A percentile compares a stretch with the other conserved stretches of the same genome.
phyloP scores from a whole-genome alignment of 306 rosid genomes.

The Ziziphus jujuba region DNA sequence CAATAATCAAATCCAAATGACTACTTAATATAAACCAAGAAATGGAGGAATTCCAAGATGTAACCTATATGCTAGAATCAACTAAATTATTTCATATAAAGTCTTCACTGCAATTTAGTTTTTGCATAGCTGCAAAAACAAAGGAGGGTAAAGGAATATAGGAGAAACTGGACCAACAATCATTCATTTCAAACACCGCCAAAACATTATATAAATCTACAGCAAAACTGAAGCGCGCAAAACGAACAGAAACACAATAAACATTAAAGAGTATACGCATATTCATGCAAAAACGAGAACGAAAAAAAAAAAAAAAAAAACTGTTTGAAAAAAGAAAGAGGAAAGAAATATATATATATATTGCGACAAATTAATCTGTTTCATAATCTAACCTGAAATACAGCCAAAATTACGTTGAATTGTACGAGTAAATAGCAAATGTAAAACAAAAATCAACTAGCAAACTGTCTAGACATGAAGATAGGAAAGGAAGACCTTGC shows the following conservation, averaged over 20 bases:
- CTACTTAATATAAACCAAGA: background rate
- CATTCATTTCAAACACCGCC: too few species aligned
- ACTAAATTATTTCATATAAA: background rate
- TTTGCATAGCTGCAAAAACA: too few species aligned
- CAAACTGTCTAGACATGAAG: background rate
- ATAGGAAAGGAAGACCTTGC: conserved; percentile 27
- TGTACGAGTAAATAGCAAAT: background rate
- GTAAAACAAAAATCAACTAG: background rate
- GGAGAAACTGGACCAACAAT: background rate
- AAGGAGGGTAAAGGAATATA: background rate
- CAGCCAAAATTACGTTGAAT: background rate
- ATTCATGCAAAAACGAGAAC: too few species aligned
- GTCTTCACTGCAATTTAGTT: background rate
- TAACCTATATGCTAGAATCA: background rate
- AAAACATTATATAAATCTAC: too few species aligned
- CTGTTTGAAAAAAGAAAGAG: background rate
- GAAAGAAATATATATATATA: background rate
- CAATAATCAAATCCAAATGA: conserved; percentile 17
- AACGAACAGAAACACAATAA: too few species aligned
- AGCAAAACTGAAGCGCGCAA: too few species aligned
- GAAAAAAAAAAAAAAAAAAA: background rate
- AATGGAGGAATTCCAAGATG: background rate
- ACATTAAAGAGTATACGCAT: too few species aligned
- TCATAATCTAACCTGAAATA: background rate
- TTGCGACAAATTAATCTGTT: background rate